These are phyloP conservation scores for Coemansia sp. DNA, from an alignment of 192 early-diverging fungal genomes.

Conservation along the genomic window DNA sequence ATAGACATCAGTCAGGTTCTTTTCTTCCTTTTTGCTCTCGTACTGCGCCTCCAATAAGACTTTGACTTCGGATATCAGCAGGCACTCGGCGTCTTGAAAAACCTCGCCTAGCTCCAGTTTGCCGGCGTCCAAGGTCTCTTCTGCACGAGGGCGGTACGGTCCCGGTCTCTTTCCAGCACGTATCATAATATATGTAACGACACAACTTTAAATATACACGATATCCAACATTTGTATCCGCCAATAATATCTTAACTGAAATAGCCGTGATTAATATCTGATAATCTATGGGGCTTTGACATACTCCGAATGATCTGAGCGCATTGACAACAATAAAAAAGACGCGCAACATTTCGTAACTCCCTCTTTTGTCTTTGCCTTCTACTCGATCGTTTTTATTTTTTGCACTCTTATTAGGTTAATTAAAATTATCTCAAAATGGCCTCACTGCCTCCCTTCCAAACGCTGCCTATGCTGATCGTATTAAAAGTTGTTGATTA, in stretches of 20 bases:
- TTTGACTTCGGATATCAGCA: slow-evolving; percentile 72
- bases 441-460: neutral
- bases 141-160: slow-evolving; percentile 25
- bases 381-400: neutral
- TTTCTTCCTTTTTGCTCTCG: slow-evolving; percentile 58
- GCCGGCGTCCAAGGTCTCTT: slow-evolving; percentile 45
- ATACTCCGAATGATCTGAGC: too few relatives aligned
- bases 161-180: neutral
- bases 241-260: too few relatives aligned
- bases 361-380: too few relatives aligned
- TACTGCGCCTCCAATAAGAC: slow-evolving; percentile 71
- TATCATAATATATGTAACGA: neutral
- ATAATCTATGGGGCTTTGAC: too few relatives aligned
- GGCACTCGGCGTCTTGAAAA: slow-evolving; percentile 71
- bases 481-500: neutral
- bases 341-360: too few relatives aligned
- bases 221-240: neutral
- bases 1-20: slow-evolving; percentile 64
- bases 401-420: neutral
- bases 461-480: neutral
- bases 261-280: too few relatives aligned
- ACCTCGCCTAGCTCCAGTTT: slow-evolving; percentile 56
- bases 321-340: too few relatives aligned
- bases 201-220: neutral
- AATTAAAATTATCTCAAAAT: neutral